Conservation (phyloP, 441 rosid genomes). For the Sinapis alba region DNA sequence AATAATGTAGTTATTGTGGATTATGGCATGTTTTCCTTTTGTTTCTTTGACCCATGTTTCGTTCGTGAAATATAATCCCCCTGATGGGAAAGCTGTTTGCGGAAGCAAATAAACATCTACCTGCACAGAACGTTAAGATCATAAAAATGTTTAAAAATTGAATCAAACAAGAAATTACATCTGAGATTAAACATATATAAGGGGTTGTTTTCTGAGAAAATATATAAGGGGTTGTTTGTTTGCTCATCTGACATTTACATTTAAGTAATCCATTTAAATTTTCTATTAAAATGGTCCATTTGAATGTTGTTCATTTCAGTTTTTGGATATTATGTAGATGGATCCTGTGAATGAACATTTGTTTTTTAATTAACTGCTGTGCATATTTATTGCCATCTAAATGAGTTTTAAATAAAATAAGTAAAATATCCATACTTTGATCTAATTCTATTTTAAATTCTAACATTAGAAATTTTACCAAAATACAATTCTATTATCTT, state of each 20-base stretch:
- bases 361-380: too few species aligned
- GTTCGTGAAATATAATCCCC: neutral
- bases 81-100: slow-evolving; percentile 7
- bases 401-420: too few species aligned
- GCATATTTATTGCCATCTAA: too few species aligned
- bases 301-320: neutral
- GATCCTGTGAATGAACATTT: too few species aligned
- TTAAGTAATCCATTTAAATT: neutral
- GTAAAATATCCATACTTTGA: too few species aligned
- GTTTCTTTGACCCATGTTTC: slow-evolving; percentile 1
- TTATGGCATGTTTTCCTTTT: neutral
- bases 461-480: too few species aligned
- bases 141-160: neutral
- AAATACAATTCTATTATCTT: too few species aligned
- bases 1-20: slow-evolving; percentile 8
- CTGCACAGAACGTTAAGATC: neutral
- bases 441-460: too few species aligned
- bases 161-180: neutral
- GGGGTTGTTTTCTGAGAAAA: neutral
- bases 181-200: neutral
- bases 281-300: neutral
- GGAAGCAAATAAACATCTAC: neutral
- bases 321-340: neutral
- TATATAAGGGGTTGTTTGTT: neutral
- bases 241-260: neutral